Evolutionary conservation across 2,329 filamentous ascomycete species (phyloP), one percentile per base, ranked within the genome.

Genomic region (Exserohilum turcica): DNA sequence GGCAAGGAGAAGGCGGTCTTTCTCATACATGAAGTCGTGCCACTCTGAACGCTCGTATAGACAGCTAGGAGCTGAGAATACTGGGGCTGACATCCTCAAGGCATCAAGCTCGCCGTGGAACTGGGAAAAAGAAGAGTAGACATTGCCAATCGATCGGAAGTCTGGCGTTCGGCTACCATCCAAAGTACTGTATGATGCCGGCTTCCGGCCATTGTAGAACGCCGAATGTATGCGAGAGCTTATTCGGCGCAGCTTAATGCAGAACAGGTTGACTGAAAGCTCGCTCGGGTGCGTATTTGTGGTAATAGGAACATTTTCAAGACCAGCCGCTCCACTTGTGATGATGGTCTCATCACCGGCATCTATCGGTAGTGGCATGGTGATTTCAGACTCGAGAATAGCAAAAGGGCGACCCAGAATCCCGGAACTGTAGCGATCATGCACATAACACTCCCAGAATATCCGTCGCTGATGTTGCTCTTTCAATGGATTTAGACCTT

Each of bases 361-460:
- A 32, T 76, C 65, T 5, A 69, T 65, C 0, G 77, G 77, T 16
- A 79, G 66, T 3, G 56, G 57, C 6, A 77, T 65, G 2, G 65
- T 59, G 21, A 79, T 77, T 16, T 77, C 74, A 15, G 62, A 52
- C 46, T 79, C 78, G 1, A 68, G 60, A 5, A 79, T 76, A 0
- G 77, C 74, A 49, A 77, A 77, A 0, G 77, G 77, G 2, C 77
- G 73, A 29, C 71, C 73, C 0, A 79, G 62, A 1, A 74, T 76
- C 0, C 70, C 72, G 1, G 77, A 79, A 52, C 74, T 78, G 37
- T 79, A 79, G 15, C 77, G 64, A 50, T 79, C 77, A 12, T 78
- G 73, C n/a, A 78, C 67, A 45, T 79, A 79, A 56, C 74, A 77
- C 33, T 77, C 68, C 78, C 78, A 79, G 55, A 79, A 80, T 0